Evolutionary conservation across 371 early-diverging fungal genomes (phyloP).

Genomic region (Umbelopsis sp.): DNA sequence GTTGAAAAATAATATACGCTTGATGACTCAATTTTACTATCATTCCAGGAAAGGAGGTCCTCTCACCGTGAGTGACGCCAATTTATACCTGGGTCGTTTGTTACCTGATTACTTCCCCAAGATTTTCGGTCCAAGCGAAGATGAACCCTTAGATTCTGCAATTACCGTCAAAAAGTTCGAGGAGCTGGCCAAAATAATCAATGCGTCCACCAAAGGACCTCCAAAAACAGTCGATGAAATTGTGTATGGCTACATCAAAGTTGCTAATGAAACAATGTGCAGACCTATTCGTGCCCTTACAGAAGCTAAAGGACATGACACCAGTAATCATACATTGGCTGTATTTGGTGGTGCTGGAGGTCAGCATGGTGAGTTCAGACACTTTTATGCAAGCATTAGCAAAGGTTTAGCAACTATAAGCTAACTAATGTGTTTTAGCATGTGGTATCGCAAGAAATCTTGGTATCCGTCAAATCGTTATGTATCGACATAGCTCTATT

Average conservation of each 20-base stretch:
- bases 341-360: constrained; percentile 98
- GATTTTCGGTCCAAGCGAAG: constrained; percentile 92
- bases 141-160: constrained; percentile 77
- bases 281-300: constrained; percentile 93
- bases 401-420: not conserved
- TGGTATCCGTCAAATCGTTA: constrained; percentile 79
- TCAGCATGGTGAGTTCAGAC: constrained; percentile 58
- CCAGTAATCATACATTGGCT: constrained; percentile 83
- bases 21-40: not conserved
- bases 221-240: constrained; percentile 74
- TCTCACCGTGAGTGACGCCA: constrained; percentile 93
- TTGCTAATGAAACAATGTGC: constrained; percentile 96
- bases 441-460: constrained; percentile 91
- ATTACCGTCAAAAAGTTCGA: constrained; percentile 69
- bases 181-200: constrained; percentile 67
- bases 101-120: constrained; percentile 90
- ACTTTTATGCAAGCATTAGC: not conserved
- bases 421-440: constrained; percentile 42
- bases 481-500: constrained; percentile 90
- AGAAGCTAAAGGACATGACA: constrained; percentile 91
- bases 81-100: constrained; percentile 87
- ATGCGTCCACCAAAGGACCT: constrained; percentile 46
- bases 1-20: not conserved
- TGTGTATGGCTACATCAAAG: constrained; percentile 91
- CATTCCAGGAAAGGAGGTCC: constrained; percentile 90